These are phyloP conservation scores for Alternaria tenuissima DNA, from an alignment of 2,329 filamentous ascomycete genomes.

Conservation along the genomic window DNA sequence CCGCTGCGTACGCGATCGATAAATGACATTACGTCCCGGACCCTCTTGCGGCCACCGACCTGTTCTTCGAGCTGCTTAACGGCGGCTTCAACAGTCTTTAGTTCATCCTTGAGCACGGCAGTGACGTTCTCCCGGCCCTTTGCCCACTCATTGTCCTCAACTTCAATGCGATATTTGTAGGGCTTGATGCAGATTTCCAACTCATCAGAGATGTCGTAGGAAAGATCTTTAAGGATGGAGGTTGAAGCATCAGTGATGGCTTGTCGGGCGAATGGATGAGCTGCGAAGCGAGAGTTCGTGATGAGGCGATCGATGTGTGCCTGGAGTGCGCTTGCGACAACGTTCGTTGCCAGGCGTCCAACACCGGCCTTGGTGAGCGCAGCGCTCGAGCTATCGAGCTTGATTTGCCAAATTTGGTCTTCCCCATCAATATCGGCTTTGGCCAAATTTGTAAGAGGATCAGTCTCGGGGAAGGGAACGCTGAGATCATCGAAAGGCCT, in stretches of 20 bases:
- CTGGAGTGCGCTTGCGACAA: constrained; percentile 88
- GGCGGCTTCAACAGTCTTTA: constrained; percentile 83
- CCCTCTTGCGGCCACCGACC: constrained; percentile 82
- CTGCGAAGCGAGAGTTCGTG: constrained; percentile 80
- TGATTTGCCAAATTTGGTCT: constrained; percentile 89
- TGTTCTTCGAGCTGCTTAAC: constrained; percentile 76
- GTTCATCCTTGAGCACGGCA: constrained; percentile 82
- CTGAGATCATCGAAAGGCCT: constrained; percentile 88
- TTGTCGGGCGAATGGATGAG: constrained; percentile 89
- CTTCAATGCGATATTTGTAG: constrained; percentile 97
- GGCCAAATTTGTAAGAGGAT: constrained; percentile 79
- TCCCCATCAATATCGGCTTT: constrained; percentile 77
- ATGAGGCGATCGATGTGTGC: constrained; percentile 82
- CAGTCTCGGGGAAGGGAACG: constrained; percentile 69
- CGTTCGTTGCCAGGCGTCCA: constrained; percentile 88
- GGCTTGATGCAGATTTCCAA: constrained; percentile 99
- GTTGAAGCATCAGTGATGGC: constrained; percentile 93
- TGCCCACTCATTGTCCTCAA: constrained; percentile 88
- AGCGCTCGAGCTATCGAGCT: constrained; percentile 90
- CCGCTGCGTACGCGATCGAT: constrained; percentile 90
- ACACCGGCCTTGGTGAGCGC: constrained; percentile 93
- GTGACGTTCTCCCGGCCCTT: constrained; percentile 84
- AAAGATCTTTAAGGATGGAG: constrained; percentile 89
- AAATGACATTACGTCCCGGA: constrained; percentile 88
- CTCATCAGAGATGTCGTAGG: constrained; percentile 96